Conservation (phyloP, 371 early-diverging fungal species). For the Apophysomyces ossiformis region DNA sequence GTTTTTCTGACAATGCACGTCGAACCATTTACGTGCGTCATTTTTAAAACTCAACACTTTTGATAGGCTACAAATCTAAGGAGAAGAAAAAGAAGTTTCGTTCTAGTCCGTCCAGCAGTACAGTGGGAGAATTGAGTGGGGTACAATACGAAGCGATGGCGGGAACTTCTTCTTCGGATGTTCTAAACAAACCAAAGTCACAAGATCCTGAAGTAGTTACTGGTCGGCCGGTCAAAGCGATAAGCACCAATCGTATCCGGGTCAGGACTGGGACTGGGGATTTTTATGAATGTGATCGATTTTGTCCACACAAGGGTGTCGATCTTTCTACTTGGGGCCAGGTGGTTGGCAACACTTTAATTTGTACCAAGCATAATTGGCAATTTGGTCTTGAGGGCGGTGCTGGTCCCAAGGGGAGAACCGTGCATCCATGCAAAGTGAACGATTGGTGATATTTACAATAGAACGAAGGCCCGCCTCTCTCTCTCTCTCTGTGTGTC, state of each 20-base stretch:
- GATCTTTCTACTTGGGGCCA: slow-evolving; percentile 70
- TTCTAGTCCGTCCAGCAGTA: not conserved
- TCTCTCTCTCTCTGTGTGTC: too few species aligned
- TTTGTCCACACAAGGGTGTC: slow-evolving; percentile 71
- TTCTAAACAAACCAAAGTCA: slow-evolving; percentile 9
- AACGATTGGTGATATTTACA: slow-evolving; percentile 59
- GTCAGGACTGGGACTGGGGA: slow-evolving; percentile 56
- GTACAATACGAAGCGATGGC: not conserved
- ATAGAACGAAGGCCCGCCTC: not conserved
- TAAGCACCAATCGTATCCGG: slow-evolving; percentile 57
- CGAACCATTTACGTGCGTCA: too few species aligned
- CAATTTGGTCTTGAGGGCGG: slow-evolving; percentile 57
- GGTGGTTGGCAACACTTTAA: slow-evolving; percentile 59
- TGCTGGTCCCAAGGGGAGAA: slow-evolving; percentile 49
- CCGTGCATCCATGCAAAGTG: slow-evolving; percentile 64
- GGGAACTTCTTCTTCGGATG: not conserved
- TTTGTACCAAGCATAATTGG: slow-evolving; percentile 76
- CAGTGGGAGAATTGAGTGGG: not conserved
- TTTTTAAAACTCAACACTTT: not conserved
- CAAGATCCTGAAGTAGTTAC: slow-evolving; percentile 19
- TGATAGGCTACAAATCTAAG: not conserved
- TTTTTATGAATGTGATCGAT: slow-evolving; percentile 70
- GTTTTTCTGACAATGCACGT: not conserved
- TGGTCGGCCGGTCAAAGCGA: slow-evolving; percentile 47
- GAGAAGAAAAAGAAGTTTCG: not conserved